Base-by-base conservation (phyloP, 345 rosid genomes). In the Arabidopsis suecica region DNA sequence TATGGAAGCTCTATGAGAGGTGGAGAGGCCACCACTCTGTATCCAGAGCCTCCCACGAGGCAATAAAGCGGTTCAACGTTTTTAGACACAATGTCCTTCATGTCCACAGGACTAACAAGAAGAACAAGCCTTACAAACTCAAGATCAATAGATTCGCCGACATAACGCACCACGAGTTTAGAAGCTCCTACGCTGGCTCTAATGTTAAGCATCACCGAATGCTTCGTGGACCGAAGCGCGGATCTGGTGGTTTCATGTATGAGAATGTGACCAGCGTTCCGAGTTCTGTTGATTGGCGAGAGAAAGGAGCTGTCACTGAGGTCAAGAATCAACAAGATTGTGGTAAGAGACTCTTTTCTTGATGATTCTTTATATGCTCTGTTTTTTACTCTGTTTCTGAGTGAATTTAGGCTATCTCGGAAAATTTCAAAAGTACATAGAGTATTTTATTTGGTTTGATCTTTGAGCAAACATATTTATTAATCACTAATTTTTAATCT, bases 1-100 rank as follows among this genome's bases (percentile, higher is more conserved):
- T 90, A 74, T 82, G 84, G 84, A 85, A 83, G 48, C 74, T 92
- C 53, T 92, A 90, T 11, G 96, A 89, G 82, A 81, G 88, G 57
- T 88, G 96, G 96, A 87, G 91, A 80, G 84, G 86, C 80, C 97
- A 92, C 67, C 93, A 92, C 83, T 86, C 88, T 8, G 84, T 88
- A 42, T 80, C 92, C 3, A 79, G 81, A 76, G 79, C 81, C 78
- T 86, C 89, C 2, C 69, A 83, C 11, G 93, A 88, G 70, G 83
- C 86, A 72, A 56, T 61, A 5, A 85, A 69, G 71, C 84, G 92
- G 9, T 86, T 92, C 82, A 88, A 87, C 65, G 96, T 88, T 68
- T 92, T 92, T 74, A 86, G 82, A 82, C 83, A 83, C 56, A 92
- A 92, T 76, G 92, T 81, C 18, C 69, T 80, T 74, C 96, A 88